A percentile compares a stretch with the other conserved stretches of the same genome.
Evolutionary conservation across 495 filamentous ascomycete species (phyloP).

Genomic region (Astrocystis sublimbata): DNA sequence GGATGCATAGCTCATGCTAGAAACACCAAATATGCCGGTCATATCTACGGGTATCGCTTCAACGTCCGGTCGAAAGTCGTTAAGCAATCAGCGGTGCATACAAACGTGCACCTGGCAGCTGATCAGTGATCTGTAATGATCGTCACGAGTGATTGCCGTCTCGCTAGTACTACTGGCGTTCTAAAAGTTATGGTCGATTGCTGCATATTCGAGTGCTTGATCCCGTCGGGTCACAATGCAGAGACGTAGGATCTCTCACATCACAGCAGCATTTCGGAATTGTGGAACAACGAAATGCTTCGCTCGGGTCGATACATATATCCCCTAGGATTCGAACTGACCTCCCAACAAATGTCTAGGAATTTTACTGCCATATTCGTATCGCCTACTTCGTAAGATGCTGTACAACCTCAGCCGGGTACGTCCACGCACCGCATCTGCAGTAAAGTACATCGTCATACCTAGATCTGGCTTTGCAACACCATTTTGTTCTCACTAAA

Average conservation of each 20-base stretch:
- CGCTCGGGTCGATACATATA: background rate
- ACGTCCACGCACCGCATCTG: conserved; percentile 2
- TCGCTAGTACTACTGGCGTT: background rate
- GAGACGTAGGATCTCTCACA: background rate
- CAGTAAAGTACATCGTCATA: conserved; percentile 7
- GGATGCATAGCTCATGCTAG: background rate
- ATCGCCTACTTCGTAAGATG: conserved; percentile 13
- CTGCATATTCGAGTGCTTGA: background rate
- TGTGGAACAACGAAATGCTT: conserved; percentile 12
- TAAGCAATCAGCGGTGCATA: background rate
- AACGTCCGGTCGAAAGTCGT: background rate
- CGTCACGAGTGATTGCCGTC: background rate
- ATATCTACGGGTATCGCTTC: background rate
- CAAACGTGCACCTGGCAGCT: background rate
- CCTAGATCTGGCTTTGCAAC: conserved; percentile 2
- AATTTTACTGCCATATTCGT: conserved; percentile 1
- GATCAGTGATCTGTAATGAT: background rate
- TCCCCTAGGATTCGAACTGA: background rate
- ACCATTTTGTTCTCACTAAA: background rate
- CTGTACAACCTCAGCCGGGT: background rate
- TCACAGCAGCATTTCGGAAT: conserved; percentile 5
- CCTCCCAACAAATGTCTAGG: no score
- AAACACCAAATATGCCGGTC: background rate
- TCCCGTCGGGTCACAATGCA: background rate
- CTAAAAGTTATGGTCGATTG: background rate